These are phyloP conservation scores for Penicillium brasilianum DNA, from an alignment of 2,329 filamentous ascomycete genomes.

Conservation along the genomic window DNA sequence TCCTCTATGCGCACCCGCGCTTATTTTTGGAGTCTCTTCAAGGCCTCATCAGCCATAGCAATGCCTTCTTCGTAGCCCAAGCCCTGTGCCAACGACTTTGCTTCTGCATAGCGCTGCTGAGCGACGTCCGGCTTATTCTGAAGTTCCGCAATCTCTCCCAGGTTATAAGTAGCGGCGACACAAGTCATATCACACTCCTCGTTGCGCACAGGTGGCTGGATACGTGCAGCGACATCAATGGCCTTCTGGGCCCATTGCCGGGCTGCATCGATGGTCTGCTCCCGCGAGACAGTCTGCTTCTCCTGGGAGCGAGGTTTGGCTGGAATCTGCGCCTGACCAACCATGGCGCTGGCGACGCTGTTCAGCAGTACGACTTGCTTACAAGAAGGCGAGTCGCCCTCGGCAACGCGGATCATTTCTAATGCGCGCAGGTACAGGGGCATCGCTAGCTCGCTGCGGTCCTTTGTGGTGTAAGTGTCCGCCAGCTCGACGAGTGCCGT, in stretches of 20 bases:
- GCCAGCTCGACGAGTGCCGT: constrained; percentile 64
- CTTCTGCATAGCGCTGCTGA: constrained; percentile 70
- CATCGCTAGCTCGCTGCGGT: constrained; percentile 78
- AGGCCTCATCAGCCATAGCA: constrained; percentile 34
- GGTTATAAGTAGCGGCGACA: constrained; percentile 81
- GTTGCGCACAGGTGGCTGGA: constrained; percentile 69
- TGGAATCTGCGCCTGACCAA: constrained; percentile 37
- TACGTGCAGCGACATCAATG: constrained; percentile 67
- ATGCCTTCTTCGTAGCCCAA: constrained; percentile 48
- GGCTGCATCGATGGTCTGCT: constrained; percentile 70
- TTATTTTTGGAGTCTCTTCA: constrained; percentile 39
- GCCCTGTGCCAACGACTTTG: constrained; percentile 61
- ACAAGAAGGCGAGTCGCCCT: constrained; percentile 61
- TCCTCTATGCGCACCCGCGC: constrained; percentile 9
- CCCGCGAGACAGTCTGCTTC: constrained; percentile 54
- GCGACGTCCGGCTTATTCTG: constrained; percentile 69
- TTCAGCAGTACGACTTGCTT: constrained; percentile 75
- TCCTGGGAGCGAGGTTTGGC: constrained; percentile 37
- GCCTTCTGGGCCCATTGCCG: constrained; percentile 81
- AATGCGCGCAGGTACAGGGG: constrained; percentile 87
- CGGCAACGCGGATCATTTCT: constrained; percentile 62
- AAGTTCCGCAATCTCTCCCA: constrained; percentile 83
- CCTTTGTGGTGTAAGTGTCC: constrained; percentile 73
- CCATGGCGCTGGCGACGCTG: constrained; percentile 60
- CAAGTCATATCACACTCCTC: constrained; percentile 85